Evolutionary conservation across 2,329 filamentous ascomycete genomes (phyloP).

Genomic region (Botrytis fabae): DNA sequence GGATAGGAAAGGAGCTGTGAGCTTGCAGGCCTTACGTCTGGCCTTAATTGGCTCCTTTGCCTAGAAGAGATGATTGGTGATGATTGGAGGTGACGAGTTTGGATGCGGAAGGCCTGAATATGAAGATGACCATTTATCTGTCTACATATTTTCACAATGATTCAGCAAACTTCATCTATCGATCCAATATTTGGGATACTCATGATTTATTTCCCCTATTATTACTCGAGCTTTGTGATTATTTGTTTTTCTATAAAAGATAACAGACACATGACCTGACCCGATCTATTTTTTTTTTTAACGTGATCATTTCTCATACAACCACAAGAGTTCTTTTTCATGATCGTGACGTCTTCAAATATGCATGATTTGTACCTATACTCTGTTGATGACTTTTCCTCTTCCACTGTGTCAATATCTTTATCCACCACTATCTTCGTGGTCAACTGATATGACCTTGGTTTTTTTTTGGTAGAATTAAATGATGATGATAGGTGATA

Average conservation of each 20-base stretch:
- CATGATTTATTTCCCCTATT: neutral
- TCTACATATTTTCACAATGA: constrained; percentile 5
- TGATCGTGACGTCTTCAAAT: neutral
- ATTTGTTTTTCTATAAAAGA: neutral
- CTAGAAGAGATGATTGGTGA: neutral
- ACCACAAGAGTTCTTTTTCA: neutral
- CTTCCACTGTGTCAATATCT: neutral
- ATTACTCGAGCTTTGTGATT: neutral
- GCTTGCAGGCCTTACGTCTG: constrained; percentile 2
- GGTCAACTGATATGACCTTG: neutral
- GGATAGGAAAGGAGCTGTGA: constrained; percentile 7
- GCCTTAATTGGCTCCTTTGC: constrained; percentile 17
- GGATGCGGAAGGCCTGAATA: neutral
- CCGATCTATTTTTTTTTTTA: neutral
- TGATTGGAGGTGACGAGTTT: neutral
- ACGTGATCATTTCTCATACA: neutral
- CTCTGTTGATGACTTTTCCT: neutral
- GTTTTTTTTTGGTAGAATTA: neutral
- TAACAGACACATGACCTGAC: neutral
- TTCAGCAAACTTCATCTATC: neutral
- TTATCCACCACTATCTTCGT: neutral
- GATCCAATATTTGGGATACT: neutral
- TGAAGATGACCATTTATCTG: constrained; percentile 9
- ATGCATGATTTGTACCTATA: neutral
- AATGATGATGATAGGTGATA: neutral